Evolutionary conservation across 2,329 filamentous ascomycete species (phyloP).

Genomic region (Boeremia exigua): DNA sequence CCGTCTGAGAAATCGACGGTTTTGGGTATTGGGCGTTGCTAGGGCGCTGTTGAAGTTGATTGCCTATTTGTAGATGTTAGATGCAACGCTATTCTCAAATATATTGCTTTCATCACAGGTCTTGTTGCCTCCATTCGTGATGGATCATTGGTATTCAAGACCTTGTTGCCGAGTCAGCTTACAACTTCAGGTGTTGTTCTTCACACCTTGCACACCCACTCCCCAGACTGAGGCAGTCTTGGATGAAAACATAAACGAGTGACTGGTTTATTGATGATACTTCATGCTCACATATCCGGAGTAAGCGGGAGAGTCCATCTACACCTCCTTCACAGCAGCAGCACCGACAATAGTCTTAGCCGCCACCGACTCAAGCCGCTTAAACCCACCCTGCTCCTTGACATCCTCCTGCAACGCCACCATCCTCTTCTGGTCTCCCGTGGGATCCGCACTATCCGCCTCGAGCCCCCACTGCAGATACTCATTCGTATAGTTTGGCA

Average conservation of each 20-base stretch:
- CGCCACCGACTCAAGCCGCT: slow-evolving; percentile 11
- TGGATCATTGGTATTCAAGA: too few species aligned
- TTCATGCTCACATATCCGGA: not conserved
- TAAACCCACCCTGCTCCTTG: slow-evolving; percentile 69
- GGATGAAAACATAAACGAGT: not conserved
- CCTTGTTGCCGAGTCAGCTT: too few species aligned
- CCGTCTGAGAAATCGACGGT: not conserved
- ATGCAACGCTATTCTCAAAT: not conserved
- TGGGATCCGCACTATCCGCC: slow-evolving; percentile 69
- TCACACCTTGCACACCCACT: too few species aligned
- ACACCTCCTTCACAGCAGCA: slow-evolving; percentile 18
- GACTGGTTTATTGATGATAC: not conserved
- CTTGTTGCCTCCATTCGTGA: not conserved
- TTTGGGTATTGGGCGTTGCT: slow-evolving; percentile 1
- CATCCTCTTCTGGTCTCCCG: slow-evolving; percentile 78
- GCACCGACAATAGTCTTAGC: slow-evolving; percentile 25
- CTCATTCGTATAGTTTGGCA: slow-evolving; percentile 76
- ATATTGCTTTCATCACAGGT: not conserved
- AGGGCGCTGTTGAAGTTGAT: not conserved
- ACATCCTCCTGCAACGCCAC: slow-evolving; percentile 71
- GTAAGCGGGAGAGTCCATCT: not conserved
- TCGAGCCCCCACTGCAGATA: slow-evolving; percentile 72
- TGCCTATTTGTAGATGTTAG: slow-evolving; percentile 6
- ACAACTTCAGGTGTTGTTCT: too few species aligned
- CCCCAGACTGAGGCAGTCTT: too few species aligned